phyloP scores from a whole-genome alignment of 73 alveolate species.

The Paramecium sexaurelia region DNA sequence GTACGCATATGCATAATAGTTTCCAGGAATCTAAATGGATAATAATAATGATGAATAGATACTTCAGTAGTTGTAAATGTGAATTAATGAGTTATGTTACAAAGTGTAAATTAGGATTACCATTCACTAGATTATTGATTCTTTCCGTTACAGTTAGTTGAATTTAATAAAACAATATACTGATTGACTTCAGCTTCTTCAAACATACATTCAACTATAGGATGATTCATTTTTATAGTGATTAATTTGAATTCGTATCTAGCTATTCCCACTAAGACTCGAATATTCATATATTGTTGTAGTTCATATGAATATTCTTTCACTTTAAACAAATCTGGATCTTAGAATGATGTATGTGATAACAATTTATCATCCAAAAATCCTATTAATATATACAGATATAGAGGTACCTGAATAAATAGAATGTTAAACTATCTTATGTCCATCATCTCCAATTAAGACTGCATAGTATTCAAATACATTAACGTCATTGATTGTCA shows the following conservation, averaged over 20 bases:
- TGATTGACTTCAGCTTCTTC: background rate
- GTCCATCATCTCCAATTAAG: slow-evolving; percentile 48
- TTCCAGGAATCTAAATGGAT: background rate
- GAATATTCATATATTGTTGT: background rate
- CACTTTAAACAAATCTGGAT: background rate
- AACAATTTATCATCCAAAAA: background rate
- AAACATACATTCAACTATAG: background rate
- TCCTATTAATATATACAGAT: background rate
- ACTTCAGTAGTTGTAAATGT: slow-evolving; percentile 29
- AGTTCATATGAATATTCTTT: background rate
- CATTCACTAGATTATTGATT: background rate
- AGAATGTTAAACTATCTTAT: slow-evolving; percentile 9
- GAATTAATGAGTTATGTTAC: slow-evolving; percentile 23
- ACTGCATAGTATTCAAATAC: slow-evolving; percentile 46
- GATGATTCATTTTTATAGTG: background rate
- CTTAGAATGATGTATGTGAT: background rate
- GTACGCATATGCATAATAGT: background rate
- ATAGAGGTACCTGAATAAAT: background rate
- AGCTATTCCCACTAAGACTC: slow-evolving; percentile 5
- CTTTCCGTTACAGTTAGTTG: slow-evolving; percentile 3
- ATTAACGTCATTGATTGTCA: background rate
- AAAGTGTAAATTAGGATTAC: slow-evolving; percentile 5
- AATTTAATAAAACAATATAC: background rate
- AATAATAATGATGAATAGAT: background rate
- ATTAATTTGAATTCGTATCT: background rate